phyloP scores from a whole-genome alignment of 2,329 filamentous ascomycete genomes.

The Sarocladium oryzae region DNA sequence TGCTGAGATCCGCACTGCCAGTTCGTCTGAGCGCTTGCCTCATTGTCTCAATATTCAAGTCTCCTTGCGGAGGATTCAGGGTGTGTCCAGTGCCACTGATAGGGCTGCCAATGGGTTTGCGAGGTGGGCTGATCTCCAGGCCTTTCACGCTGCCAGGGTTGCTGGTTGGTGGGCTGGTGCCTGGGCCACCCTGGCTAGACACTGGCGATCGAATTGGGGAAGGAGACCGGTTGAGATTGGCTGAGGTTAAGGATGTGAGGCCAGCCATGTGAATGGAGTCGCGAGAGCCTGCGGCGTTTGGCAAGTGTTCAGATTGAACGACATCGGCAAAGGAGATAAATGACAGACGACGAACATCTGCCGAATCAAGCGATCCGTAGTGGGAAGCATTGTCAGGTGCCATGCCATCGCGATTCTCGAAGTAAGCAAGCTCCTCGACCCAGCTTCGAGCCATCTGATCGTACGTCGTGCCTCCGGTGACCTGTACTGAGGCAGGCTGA shows the following conservation, averaged over 20 bases:
- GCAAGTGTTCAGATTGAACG: slow-evolving; percentile 73
- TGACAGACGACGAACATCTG: slow-evolving; percentile 75
- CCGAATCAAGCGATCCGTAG: slow-evolving; percentile 67
- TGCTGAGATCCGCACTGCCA: slow-evolving; percentile 70
- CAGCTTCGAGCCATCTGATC: slow-evolving; percentile 42
- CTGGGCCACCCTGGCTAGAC: slow-evolving; percentile 60
- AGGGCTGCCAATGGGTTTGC: slow-evolving; percentile 58
- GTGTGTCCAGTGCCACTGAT: slow-evolving; percentile 42
- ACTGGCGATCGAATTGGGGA: slow-evolving; percentile 76
- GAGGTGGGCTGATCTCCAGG: slow-evolving; percentile 60
- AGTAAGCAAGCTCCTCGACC: slow-evolving; percentile 51
- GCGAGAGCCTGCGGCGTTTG: slow-evolving; percentile 45
- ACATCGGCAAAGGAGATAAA: slow-evolving; percentile 98
- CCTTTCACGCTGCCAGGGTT: slow-evolving; percentile 69
- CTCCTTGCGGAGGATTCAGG: slow-evolving; percentile 39
- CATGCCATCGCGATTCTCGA: slow-evolving; percentile 31
- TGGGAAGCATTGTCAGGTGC: slow-evolving; percentile 60
- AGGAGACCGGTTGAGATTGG: slow-evolving; percentile 58
- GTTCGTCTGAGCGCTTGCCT: slow-evolving; percentile 80
- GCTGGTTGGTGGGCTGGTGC: slow-evolving; percentile 69
- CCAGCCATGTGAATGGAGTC: slow-evolving; percentile 67
- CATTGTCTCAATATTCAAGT: slow-evolving; percentile 91
- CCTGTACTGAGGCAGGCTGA: slow-evolving; percentile 66
- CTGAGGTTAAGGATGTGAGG: slow-evolving; percentile 52
- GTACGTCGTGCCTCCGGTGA: slow-evolving; percentile 38